These are phyloP conservation scores for Canavalia gladiata DNA, from an alignment of 306 rosid species.

Conservation along the genomic window DNA sequence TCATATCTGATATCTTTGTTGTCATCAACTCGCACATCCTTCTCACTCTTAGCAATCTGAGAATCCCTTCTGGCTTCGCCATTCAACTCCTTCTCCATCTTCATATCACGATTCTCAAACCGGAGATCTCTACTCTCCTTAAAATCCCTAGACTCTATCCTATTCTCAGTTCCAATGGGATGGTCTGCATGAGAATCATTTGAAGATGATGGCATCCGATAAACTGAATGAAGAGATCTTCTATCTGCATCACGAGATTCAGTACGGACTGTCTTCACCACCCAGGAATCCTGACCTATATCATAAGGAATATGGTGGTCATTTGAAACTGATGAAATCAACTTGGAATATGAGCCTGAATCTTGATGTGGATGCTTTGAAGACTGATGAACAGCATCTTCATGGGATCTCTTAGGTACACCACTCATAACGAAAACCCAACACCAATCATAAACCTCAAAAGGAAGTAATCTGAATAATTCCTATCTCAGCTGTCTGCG, in stretches of 20 bases:
- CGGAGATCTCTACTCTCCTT: constrained; percentile 74
- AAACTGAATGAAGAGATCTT: constrained; percentile 66
- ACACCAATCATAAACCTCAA: constrained; percentile 41
- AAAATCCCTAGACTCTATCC: constrained; percentile 72
- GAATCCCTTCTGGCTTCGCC: constrained; percentile 73
- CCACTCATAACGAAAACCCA: constrained; percentile 72
- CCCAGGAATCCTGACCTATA: constrained; percentile 63
- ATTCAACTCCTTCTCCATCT: constrained; percentile 66
- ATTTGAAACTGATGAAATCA: constrained; percentile 58
- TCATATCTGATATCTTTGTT: constrained; percentile 73
- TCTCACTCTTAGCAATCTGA: constrained; percentile 72
- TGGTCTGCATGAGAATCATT: constrained; percentile 66
- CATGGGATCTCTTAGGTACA: constrained; percentile 79
- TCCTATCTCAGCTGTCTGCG: constrained; percentile 14
- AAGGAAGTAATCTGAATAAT: constrained; percentile 39
- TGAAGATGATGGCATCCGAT: constrained; percentile 61
- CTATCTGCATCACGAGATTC: constrained; percentile 79
- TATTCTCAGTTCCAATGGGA: constrained; percentile 63
- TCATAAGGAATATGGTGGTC: constrained; percentile 72
- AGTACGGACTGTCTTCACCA: constrained; percentile 61
- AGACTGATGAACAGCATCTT: constrained; percentile 75
- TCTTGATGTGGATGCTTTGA: constrained; percentile 79
- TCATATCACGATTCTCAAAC: constrained; percentile 75
- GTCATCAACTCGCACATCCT: constrained; percentile 73
- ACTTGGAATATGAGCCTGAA: constrained; percentile 65